phyloP scores from a whole-genome alignment of 225 moss, liverwort and hornwort genomes.

The Pseudoscleropodium purum region DNA sequence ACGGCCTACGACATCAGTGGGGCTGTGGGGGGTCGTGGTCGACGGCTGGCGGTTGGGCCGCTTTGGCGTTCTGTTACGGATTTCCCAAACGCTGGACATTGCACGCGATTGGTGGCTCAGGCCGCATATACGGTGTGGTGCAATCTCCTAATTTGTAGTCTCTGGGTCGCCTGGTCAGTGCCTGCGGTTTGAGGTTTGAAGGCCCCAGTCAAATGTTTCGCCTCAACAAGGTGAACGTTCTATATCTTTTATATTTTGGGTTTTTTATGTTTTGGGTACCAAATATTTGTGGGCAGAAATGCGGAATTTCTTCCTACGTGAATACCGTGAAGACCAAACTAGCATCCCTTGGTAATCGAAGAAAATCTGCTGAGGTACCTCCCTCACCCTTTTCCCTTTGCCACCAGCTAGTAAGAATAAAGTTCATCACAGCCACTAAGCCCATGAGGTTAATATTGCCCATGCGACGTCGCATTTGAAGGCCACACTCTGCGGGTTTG shows the following conservation, averaged over 20 bases:
- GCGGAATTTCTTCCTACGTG: background rate
- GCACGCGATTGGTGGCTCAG: background rate
- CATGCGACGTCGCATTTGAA: too few species aligned
- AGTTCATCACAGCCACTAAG: fast-evolving
- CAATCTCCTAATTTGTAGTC: background rate
- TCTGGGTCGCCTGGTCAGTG: background rate
- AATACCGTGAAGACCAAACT: background rate
- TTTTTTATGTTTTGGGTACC: too few species aligned
- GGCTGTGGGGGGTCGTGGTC: background rate
- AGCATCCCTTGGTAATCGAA: background rate
- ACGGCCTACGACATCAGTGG: background rate
- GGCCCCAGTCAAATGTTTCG: background rate
- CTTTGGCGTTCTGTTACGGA: background rate
- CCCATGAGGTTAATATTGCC: too few species aligned
- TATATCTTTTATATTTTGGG: too few species aligned
- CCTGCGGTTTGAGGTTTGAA: background rate
- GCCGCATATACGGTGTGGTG: background rate
- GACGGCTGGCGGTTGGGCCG: conserved; percentile 19
- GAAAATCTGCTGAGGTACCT: background rate
- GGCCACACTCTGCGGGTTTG: too few species aligned
- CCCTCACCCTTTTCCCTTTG: background rate
- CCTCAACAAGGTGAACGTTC: background rate
- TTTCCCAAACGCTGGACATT: conserved; percentile 5
- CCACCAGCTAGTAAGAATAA: background rate
- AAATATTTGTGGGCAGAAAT: background rate